Conservation (phyloP, 208 protist genomes). For the Leishmania guyanensis region DNA sequence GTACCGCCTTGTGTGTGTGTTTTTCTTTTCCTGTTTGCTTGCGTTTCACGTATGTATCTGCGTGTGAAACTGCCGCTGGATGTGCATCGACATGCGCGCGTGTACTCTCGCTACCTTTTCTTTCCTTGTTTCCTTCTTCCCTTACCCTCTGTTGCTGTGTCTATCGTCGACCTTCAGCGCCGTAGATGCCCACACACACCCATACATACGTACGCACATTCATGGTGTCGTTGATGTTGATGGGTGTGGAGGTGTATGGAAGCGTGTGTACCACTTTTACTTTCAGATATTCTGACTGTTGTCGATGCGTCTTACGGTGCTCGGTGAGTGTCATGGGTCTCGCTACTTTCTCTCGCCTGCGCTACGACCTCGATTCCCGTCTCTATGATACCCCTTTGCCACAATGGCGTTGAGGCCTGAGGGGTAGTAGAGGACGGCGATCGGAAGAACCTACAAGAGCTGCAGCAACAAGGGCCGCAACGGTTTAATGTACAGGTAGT, state of each 20-base stretch:
- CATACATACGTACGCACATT: constrained; percentile 8
- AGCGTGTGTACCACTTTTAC: too few relatives aligned
- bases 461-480: not conserved
- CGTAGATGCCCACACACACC: not conserved
- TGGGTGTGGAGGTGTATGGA: not conserved
- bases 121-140: not conserved
- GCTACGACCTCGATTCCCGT: not conserved
- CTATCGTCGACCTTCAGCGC: not conserved
- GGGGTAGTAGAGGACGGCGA: not conserved
- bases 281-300: too few relatives aligned
- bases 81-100: not conserved
- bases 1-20: not conserved
- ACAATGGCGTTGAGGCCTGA: not conserved
- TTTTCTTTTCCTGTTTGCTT: not conserved
- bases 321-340: not conserved
- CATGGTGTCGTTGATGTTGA: not conserved
- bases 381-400: not conserved
- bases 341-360: not conserved
- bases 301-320: too few relatives aligned
- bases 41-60: not conserved
- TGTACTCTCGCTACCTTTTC: too few relatives aligned
- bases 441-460: not conserved
- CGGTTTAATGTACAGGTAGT: not conserved
- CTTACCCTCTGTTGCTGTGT: not conserved
- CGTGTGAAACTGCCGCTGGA: not conserved